Base-by-base conservation (phyloP, 2,329 filamentous ascomycete species). In the Apiospora phragmitis region DNA sequence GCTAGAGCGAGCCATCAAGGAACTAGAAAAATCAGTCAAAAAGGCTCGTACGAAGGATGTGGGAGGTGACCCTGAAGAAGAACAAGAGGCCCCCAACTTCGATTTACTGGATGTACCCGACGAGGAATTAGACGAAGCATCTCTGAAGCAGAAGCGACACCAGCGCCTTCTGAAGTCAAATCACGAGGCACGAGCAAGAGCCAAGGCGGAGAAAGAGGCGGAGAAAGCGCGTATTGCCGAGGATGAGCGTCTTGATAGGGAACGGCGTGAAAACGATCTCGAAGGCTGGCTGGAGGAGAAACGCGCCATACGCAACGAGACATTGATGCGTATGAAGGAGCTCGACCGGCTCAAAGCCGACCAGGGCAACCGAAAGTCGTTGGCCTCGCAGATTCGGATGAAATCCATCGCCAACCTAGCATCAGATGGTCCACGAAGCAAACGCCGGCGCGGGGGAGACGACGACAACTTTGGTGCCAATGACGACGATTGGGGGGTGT, bases 401-500 rank as follows among this genome's bases (percentile, higher is more conserved):
- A 98, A 98, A 84, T 95, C 92, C 68, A 94, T 99, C 71, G 96
- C 96, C 71, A 98, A 97, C 78, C 91, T 99, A 1, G 96, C 96
- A 3, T 95, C 95, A 0, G 96, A 99, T 80, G 91, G 90, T 7
- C 94, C 95, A 0, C 85, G 87, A 74, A 94, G 95, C 80, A 97
- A 97, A 81, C 90, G 95, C 70, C 87, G 94, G 18, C 91, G 95
- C 24, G 94, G 94, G 9, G 93, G 92, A 4, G 95, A 98, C 79
- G 96, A 99, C 77, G 96, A 99, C 79, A 94, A 94, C 72, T 99
- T 99, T 79, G 96, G 96, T 70, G 95, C 95, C 67, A 95, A 99
- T 80, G 96, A 99, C 78, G 95, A 97, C 70, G 96, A 99, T 81
- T 99, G 96, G 96, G 94, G 94, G 71, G 94, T 99, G 18, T 99